Evolutionary conservation across 495 filamentous ascomycete species (phyloP).

Genomic region (Penicillium longicatenatum): DNA sequence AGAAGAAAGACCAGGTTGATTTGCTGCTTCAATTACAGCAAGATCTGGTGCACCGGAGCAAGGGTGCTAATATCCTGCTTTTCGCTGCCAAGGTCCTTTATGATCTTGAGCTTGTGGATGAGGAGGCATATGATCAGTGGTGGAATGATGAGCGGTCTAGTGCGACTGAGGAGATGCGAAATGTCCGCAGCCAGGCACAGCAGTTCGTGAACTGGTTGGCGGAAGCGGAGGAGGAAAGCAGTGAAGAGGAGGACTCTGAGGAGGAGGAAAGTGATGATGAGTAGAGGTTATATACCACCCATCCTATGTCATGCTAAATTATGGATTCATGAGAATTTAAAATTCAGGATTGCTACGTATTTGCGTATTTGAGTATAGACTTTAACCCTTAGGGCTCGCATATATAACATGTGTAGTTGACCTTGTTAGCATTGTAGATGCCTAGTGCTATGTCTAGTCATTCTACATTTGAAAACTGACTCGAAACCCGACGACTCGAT

Average conservation of each 20-base stretch:
- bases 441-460: not conserved
- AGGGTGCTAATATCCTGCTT: constrained; percentile 68
- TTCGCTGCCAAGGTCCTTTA: constrained; percentile 80
- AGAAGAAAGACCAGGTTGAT: constrained; percentile 79
- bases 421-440: too few relatives aligned
- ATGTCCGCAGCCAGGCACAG: constrained; percentile 69
- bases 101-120: constrained; percentile 80
- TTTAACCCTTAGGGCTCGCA: too few relatives aligned
- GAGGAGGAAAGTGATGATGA: constrained; percentile 28
- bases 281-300: constrained; percentile 4
- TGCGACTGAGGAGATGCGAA: constrained; percentile 64
- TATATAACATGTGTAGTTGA: too few relatives aligned
- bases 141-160: constrained; percentile 73
- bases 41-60: constrained; percentile 64
- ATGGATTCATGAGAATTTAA: constrained; percentile 3
- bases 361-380: not conserved
- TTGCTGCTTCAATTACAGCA: constrained; percentile 79
- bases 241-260: constrained; percentile 69
- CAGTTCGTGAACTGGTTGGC: constrained; percentile 86
- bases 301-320: not conserved
- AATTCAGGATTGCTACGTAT: not conserved
- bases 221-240: constrained; percentile 75
- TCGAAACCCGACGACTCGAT: too few relatives aligned
- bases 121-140: constrained; percentile 87
- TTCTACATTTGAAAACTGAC: too few relatives aligned